phyloP scores from a whole-genome alignment of 306 rosid species.

The Cucurbita maxima region DNA sequence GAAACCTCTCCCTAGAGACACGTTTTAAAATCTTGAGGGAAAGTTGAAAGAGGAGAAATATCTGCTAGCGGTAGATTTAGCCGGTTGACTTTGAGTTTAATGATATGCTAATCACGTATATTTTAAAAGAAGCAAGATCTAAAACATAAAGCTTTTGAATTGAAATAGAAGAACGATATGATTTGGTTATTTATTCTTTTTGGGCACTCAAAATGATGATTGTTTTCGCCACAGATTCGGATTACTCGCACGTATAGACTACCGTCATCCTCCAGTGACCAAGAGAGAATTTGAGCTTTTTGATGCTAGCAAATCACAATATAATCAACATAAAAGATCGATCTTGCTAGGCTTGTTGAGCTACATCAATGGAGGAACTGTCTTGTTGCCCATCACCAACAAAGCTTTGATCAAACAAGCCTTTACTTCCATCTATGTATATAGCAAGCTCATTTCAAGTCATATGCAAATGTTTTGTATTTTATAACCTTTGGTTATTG shows the following conservation, averaged over 20 bases:
- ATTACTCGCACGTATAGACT: constrained; percentile 2
- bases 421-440: neutral
- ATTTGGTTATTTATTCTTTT: neutral
- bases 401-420: neutral
- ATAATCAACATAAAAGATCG: neutral
- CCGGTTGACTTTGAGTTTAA: neutral
- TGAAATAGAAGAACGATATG: neutral
- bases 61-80: too few species aligned
- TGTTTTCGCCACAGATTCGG: neutral
- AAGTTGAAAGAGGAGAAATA: too few species aligned
- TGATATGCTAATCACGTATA: neutral
- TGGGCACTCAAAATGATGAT: neutral
- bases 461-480: neutral
- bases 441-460: neutral
- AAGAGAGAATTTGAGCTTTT: neutral
- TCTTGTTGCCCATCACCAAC: neutral
- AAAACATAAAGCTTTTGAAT: neutral
- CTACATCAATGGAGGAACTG: neutral
- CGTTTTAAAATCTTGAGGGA: too few species aligned
- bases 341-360: neutral
- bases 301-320: neutral
- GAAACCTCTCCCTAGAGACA: too few species aligned
- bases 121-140: neutral
- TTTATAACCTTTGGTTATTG: neutral
- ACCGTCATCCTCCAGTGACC: neutral